phyloP scores from a whole-genome alignment of 2,329 filamentous ascomycete species.

The Exophiala xenobiotica region DNA sequence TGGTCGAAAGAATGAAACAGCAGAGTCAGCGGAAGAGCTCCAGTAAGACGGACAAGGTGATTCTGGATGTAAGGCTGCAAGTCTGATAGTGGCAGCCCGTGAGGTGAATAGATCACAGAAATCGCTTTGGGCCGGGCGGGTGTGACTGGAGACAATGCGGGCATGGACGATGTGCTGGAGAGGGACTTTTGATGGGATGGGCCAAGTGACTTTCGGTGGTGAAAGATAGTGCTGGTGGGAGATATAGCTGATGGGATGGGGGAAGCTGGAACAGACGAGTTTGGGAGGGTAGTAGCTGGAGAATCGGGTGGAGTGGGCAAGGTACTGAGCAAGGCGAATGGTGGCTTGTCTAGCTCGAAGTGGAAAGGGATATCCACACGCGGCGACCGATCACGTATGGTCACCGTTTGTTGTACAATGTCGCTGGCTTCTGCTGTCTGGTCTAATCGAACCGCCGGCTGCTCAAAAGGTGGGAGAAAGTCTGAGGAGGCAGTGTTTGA shows the following conservation, averaged over 20 bases:
- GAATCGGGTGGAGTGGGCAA: conserved; percentile 27
- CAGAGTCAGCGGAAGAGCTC: conserved; percentile 51
- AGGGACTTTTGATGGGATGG: conserved; percentile 18
- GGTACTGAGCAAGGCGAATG: conserved; percentile 7
- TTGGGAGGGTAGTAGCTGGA: not conserved
- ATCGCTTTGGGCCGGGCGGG: conserved; percentile 37
- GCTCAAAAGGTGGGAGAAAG: conserved; percentile 9
- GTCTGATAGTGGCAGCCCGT: conserved; percentile 49
- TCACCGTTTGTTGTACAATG: conserved; percentile 12
- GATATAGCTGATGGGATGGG: conserved; percentile 18
- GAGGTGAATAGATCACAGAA: conserved; percentile 55
- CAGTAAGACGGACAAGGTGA: conserved; percentile 43
- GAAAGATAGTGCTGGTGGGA: conserved; percentile 22
- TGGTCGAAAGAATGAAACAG: conserved; percentile 55
- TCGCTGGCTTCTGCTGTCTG: conserved; percentile 4
- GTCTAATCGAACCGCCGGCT: conserved; percentile 6
- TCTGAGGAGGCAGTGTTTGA: conserved; percentile 26
- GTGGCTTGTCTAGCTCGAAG: conserved; percentile 12
- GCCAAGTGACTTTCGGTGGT: conserved; percentile 7
- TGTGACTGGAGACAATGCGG: conserved; percentile 17
- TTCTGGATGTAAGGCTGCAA: conserved; percentile 50
- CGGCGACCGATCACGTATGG: conserved; percentile 10
- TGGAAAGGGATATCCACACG: conserved; percentile 14
- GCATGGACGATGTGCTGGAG: conserved; percentile 25
- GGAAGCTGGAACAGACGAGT: not conserved